Conservation (phyloP, 208 protist species). For the Leishmania amazonensis region DNA sequence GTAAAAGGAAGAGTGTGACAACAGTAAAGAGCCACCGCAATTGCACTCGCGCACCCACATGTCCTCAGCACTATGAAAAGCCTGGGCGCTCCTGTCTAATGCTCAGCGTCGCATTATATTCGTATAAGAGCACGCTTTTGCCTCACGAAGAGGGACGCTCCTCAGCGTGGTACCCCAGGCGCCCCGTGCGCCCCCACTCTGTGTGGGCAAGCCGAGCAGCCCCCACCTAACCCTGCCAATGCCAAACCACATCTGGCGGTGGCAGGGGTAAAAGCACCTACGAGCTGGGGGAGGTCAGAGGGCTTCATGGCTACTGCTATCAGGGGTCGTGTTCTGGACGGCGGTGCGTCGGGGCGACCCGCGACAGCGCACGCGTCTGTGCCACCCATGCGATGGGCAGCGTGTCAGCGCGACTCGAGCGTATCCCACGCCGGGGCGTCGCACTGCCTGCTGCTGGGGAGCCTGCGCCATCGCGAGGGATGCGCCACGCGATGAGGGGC, state of each 20-base stretch:
- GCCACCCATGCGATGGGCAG: neutral
- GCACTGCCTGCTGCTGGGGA: neutral
- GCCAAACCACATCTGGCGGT: neutral
- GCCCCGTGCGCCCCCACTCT: neutral
- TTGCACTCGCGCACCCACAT: neutral
- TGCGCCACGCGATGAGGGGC: neutral
- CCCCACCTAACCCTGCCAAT: neutral
- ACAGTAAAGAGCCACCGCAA: neutral
- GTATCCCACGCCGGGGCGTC: neutral
- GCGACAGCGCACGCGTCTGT: neutral
- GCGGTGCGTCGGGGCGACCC: neutral
- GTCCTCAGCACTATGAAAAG: neutral
- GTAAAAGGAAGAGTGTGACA: conserved; percentile 10
- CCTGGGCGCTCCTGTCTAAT: neutral
- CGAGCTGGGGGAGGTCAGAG: neutral
- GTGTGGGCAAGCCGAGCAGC: neutral
- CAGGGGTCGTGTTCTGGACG: neutral
- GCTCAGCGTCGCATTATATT: neutral
- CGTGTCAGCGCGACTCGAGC: neutral
- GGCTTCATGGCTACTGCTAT: neutral
- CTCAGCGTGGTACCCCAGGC: neutral
- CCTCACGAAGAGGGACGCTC: neutral
- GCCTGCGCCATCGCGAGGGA: neutral
- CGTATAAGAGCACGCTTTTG: neutral
- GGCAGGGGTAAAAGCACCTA: neutral